These are phyloP conservation scores for Begonia peltatifolia DNA, from an alignment of 306 rosid genomes.

Conservation along the genomic window DNA sequence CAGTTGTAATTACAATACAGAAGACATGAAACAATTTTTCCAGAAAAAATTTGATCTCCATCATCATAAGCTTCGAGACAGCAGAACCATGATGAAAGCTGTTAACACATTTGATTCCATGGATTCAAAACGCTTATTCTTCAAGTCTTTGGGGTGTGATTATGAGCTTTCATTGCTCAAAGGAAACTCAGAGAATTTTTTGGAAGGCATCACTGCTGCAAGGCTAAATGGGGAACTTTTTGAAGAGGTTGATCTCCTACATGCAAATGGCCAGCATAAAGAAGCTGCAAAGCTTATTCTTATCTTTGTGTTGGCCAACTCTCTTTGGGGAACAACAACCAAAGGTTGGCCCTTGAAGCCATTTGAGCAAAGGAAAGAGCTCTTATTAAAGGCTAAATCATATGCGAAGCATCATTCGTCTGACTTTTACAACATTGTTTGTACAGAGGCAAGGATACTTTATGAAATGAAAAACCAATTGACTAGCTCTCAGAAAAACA, in stretches of 20 bases:
- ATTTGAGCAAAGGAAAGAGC: constrained; percentile 22
- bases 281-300: constrained; percentile 26
- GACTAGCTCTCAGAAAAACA: constrained; percentile 16
- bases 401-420: constrained; percentile 21
- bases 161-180: constrained; percentile 43
- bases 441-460: constrained; percentile 22
- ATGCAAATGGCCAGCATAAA: constrained; percentile 19
- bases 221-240: constrained; percentile 30
- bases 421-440: constrained; percentile 19
- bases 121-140: constrained; percentile 34
- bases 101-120: constrained; percentile 36
- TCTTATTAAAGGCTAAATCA: constrained; percentile 27
- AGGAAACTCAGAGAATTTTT: constrained; percentile 31
- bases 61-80: constrained; percentile 22
- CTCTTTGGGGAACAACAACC: constrained; percentile 39
- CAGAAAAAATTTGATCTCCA: constrained; percentile 28
- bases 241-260: constrained; percentile 30
- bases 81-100: constrained; percentile 37
- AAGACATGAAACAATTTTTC: constrained; percentile 23
- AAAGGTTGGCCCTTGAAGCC: constrained; percentile 45
- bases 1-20: constrained; percentile 6
- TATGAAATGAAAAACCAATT: constrained; percentile 18
- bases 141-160: constrained; percentile 22
- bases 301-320: constrained; percentile 22
- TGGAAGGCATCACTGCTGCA: constrained; percentile 29